phyloP scores from a whole-genome alignment of 1,139 yeast species.

The Kodamaea suecica region DNA sequence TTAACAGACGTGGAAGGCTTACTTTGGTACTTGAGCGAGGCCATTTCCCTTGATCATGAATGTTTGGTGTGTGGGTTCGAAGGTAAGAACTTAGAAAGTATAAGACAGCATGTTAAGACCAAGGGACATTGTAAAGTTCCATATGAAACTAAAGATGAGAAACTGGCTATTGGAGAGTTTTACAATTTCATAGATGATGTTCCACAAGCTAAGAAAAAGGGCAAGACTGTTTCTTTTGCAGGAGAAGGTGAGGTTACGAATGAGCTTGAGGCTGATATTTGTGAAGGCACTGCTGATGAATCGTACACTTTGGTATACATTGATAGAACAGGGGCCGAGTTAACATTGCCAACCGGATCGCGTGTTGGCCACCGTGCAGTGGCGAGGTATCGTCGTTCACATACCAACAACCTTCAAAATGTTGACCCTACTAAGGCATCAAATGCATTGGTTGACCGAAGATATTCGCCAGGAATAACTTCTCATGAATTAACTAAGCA shows the following conservation, averaged over 20 bases:
- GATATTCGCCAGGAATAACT: constrained; percentile 41
- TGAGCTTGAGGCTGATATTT: constrained; percentile 5
- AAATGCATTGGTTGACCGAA: constrained; percentile 38
- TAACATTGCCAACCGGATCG: constrained; percentile 48
- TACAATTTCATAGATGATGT: constrained; percentile 37
- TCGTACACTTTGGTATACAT: constrained; percentile 35
- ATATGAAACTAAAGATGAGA: constrained; percentile 48
- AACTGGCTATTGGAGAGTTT: constrained; percentile 36
- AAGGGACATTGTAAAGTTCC: constrained; percentile 58
- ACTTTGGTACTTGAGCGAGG: constrained; percentile 42
- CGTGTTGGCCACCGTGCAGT: constrained; percentile 48
- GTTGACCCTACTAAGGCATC: constrained; percentile 25
- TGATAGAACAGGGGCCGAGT: constrained; percentile 40
- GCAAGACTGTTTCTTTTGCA: constrained; percentile 23
- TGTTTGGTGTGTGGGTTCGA: constrained; percentile 54
- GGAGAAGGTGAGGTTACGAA: constrained; percentile 15
- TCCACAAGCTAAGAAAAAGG: constrained; percentile 11
- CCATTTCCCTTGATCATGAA: constrained; percentile 42
- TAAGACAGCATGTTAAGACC: constrained; percentile 49
- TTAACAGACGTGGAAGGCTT: constrained; percentile 44
- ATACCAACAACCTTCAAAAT: constrained; percentile 22
- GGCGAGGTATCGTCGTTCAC: constrained; percentile 36
- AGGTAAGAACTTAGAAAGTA: constrained; percentile 47
- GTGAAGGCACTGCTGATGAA: constrained; percentile 12
- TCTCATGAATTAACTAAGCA: constrained; percentile 29